Conservation (phyloP, 202 grass and related monocot genomes). For the Eragrostis tef region DNA sequence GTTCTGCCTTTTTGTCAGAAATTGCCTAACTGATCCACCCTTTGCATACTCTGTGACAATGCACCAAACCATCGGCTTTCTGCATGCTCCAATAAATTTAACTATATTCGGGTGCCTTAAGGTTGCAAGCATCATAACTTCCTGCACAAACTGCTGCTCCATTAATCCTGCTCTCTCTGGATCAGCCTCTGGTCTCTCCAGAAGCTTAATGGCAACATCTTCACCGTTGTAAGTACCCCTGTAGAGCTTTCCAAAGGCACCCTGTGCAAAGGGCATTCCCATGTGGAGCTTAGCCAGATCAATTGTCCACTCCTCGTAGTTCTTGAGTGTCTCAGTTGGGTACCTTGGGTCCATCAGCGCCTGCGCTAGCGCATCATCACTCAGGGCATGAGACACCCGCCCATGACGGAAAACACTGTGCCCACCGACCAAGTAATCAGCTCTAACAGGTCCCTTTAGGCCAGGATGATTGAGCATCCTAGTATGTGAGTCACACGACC, state of each 20-base stretch:
- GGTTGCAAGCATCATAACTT: conserved; percentile 80
- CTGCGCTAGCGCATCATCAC: conserved; percentile 63
- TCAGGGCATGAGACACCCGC: conserved; percentile 60
- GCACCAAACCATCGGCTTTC: conserved; percentile 78
- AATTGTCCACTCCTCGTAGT: conserved; percentile 74
- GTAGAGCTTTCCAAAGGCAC: conserved; percentile 78
- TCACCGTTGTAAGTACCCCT: conserved; percentile 72
- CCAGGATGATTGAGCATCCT: conserved; percentile 65
- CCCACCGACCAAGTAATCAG: conserved; percentile 57
- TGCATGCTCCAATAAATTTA: conserved; percentile 75
- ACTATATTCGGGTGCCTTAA: conserved; percentile 72
- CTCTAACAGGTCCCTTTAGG: conserved; percentile 43
- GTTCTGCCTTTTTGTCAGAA: conserved; percentile 68
- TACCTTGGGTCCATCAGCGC: conserved; percentile 64
- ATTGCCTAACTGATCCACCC: conserved; percentile 75
- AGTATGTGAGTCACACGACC: conserved; percentile 56
- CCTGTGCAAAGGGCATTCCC: conserved; percentile 71
- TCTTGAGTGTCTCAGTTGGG: conserved; percentile 60
- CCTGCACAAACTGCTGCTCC: conserved; percentile 77
- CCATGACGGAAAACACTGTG: conserved; percentile 55
- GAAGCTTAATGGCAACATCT: conserved; percentile 74
- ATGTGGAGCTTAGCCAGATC: conserved; percentile 70
- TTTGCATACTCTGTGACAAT: conserved; percentile 81
- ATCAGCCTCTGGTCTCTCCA: conserved; percentile 73
- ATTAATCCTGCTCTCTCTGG: conserved; percentile 63